These are phyloP conservation scores for Lipomyces mesembrius DNA, from an alignment of 805 yeast species.

Conservation along the genomic window DNA sequence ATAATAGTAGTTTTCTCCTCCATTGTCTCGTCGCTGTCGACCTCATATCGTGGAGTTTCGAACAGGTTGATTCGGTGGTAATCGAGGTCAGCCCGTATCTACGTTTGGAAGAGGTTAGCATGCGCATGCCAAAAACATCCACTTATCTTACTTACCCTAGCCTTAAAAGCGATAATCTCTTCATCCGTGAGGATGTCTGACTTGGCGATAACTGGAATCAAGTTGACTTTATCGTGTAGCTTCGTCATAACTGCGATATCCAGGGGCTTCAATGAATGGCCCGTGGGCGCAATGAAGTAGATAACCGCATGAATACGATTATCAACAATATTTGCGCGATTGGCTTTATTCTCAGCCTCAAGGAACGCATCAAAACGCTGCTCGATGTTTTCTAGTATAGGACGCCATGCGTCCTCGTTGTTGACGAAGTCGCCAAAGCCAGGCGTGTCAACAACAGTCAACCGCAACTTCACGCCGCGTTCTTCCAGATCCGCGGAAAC, in stretches of 20 bases:
- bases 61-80: conserved; percentile 76
- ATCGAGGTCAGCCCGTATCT: conserved; percentile 69
- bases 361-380: conserved; percentile 82
- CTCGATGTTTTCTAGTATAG: conserved; percentile 88
- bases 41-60: conserved; percentile 74
- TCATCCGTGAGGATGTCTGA: conserved; percentile 90
- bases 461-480: conserved; percentile 83
- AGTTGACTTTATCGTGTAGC: conserved; percentile 87
- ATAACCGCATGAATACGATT: conserved; percentile 90
- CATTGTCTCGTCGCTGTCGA: conserved; percentile 82
- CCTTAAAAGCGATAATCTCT: conserved; percentile 77
- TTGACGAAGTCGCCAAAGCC: conserved; percentile 93
- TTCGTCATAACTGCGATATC: conserved; percentile 87
- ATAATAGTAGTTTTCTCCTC: conserved; percentile 68
- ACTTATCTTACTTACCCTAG: conserved; percentile 46
- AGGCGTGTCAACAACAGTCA: conserved; percentile 86
- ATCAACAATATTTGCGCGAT: conserved; percentile 73
- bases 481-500: conserved; percentile 80
- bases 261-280: conserved; percentile 85
- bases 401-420: conserved; percentile 67
- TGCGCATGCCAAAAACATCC: neutral
- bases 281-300: conserved; percentile 96
- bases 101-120: neutral
- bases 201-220: conserved; percentile 93
- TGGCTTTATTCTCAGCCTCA: conserved; percentile 84